Evolutionary conservation across 106 monocot species (phyloP).

Genomic region (Agapanthus africanus): DNA sequence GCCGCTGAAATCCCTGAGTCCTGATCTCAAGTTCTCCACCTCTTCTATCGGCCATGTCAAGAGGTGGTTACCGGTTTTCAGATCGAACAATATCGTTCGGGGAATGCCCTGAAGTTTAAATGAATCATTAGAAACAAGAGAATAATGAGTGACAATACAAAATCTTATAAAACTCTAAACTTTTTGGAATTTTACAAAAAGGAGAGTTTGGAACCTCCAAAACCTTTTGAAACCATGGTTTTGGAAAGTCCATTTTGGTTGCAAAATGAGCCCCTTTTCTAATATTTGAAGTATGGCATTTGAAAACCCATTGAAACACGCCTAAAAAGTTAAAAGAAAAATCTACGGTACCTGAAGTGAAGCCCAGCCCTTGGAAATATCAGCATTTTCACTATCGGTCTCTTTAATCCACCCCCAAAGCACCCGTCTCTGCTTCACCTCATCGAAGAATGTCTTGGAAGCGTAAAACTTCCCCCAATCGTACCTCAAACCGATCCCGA

Average conservation of each 20-base stretch:
- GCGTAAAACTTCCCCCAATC: constrained; percentile 74
- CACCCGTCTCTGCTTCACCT: constrained; percentile 28
- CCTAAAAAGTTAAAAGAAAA: no score
- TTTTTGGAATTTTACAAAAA: no score
- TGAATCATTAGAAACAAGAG: no score
- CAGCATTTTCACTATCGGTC: constrained; percentile 57
- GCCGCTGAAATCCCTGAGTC: constrained; percentile 16
- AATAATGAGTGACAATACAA: no score
- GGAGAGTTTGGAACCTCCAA: no score
- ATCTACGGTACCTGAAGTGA: constrained; percentile 28
- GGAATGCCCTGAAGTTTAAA: constrained; percentile 33
- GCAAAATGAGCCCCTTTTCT: no score
- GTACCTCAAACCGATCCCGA: constrained; percentile 55
- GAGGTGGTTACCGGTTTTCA: constrained; percentile 42
- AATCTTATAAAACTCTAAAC: no score
- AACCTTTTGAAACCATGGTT: no score
- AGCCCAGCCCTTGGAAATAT: constrained; percentile 62
- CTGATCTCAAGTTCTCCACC: constrained; percentile 35
- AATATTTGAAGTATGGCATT: no score
- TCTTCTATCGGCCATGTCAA: constrained; percentile 65
- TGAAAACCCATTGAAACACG: no score
- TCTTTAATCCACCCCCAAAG: constrained; percentile 72
- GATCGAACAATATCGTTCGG: constrained; percentile 43
- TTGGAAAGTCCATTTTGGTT: no score
- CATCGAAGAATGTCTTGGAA: constrained; percentile 64